Percentiles rank a stretch among this genome's conserved stretches.
These are phyloP conservation scores for Nemania diffusa DNA, from an alignment of 2,329 filamentous ascomycete genomes.

Conservation along the genomic window DNA sequence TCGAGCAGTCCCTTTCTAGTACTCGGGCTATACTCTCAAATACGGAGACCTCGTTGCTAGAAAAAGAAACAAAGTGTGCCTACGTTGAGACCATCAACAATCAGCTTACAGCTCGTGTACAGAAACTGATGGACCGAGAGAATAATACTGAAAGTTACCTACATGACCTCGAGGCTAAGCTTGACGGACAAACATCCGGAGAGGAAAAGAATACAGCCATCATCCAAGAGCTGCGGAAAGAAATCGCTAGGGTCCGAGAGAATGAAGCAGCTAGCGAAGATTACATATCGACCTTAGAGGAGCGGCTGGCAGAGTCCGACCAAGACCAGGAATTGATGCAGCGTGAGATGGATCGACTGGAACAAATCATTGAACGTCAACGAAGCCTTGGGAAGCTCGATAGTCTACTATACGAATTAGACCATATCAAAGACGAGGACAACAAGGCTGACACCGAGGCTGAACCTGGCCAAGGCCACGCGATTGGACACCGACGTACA, in stretches of 20 bases:
- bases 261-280: constrained; percentile 93
- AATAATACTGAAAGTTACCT: constrained; percentile 91
- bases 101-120: constrained; percentile 88
- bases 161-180: constrained; percentile 87
- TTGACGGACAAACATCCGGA: constrained; percentile 89
- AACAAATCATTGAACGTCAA: constrained; percentile 95
- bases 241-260: constrained; percentile 86
- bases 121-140: constrained; percentile 93
- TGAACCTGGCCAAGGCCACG: constrained; percentile 52
- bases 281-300: constrained; percentile 96
- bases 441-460: constrained; percentile 51
- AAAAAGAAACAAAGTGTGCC: constrained; percentile 93
- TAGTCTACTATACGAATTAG: constrained; percentile 89
- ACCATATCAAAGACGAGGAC: constrained; percentile 74
- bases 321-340: constrained; percentile 98
- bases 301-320: constrained; percentile 93
- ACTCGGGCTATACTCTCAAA: constrained; percentile 84
- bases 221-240: constrained; percentile 87
- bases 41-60: constrained; percentile 86
- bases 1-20: constrained; percentile 90
- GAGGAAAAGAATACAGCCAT: constrained; percentile 93
- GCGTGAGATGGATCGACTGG: constrained; percentile 91
- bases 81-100: constrained; percentile 92
- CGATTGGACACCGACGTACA: constrained; percentile 57
- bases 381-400: constrained; percentile 94